Percentiles rank a stretch among this genome's conserved stretches.
phyloP scores from a whole-genome alignment of 2,329 filamentous ascomycete genomes.

The Nemania bipapillata region DNA sequence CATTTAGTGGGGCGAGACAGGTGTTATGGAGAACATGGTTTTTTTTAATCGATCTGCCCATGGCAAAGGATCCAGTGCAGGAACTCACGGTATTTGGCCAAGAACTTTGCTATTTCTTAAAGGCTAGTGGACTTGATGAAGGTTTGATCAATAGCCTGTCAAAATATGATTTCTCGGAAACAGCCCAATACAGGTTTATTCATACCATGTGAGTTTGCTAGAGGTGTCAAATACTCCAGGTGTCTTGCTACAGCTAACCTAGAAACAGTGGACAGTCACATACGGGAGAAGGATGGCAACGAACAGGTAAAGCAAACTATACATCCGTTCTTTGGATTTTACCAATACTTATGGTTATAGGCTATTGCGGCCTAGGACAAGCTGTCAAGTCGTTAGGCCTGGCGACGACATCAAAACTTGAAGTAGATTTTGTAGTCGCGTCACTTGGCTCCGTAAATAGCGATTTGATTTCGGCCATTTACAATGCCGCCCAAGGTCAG shows the following conservation, averaged over 20 bases:
- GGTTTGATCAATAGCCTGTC: constrained; percentile 74
- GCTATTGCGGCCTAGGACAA: constrained; percentile 77
- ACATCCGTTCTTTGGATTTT: constrained; percentile 7
- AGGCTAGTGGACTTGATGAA: constrained; percentile 71
- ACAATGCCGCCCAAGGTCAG: constrained; percentile 66
- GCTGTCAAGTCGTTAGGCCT: constrained; percentile 74
- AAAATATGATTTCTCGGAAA: constrained; percentile 84
- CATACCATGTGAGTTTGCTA: constrained; percentile 75
- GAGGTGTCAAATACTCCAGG: background rate
- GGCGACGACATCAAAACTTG: constrained; percentile 63
- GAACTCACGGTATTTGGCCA: constrained; percentile 68
- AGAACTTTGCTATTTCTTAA: constrained; percentile 77
- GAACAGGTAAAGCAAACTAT: constrained; percentile 56
- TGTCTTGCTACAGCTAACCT: constrained; percentile 36
- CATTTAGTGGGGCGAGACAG: constrained; percentile 78
- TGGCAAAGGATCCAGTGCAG: constrained; percentile 58
- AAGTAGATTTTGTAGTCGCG: constrained; percentile 81
- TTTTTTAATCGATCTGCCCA: constrained; percentile 94
- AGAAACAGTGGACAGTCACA: constrained; percentile 66
- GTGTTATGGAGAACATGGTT: constrained; percentile 86
- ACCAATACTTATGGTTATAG: constrained; percentile 55
- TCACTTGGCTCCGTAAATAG: constrained; percentile 82
- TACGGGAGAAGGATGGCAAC: constrained; percentile 56
- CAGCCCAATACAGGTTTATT: constrained; percentile 78
- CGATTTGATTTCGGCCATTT: constrained; percentile 69